Evolutionary conservation across 495 filamentous ascomycete species (phyloP).

Genomic region (Achaetomiella virescens): DNA sequence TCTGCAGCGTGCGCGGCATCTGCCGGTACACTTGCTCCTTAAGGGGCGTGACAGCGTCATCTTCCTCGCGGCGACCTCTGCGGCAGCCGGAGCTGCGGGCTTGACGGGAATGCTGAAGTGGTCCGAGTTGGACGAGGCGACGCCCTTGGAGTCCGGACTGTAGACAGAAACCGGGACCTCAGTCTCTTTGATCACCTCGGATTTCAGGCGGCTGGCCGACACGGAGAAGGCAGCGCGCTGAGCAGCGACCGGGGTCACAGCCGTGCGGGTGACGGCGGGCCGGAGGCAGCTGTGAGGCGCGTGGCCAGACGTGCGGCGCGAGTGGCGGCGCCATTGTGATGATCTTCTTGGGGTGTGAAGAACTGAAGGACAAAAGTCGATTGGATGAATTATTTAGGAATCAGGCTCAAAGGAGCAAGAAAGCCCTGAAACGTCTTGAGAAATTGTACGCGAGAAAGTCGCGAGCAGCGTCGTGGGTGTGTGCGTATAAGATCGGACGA

Average conservation of each 20-base stretch:
- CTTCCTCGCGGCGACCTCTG: slow-evolving; percentile 28
- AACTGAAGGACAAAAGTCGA: too few species aligned
- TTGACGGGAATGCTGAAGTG: slow-evolving; percentile 74
- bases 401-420: not conserved
- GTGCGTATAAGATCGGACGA: not conserved
- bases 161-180: slow-evolving; percentile 47
- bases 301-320: slow-evolving; percentile 33
- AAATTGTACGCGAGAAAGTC: not conserved
- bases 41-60: slow-evolving; percentile 37
- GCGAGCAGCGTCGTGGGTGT: too few species aligned
- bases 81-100: slow-evolving; percentile 43
- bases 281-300: slow-evolving; percentile 30
- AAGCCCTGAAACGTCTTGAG: not conserved
- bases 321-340: slow-evolving; percentile 35
- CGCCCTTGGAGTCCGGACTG: slow-evolving; percentile 37
- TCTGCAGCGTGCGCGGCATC: slow-evolving; percentile 55
- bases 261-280: slow-evolving; percentile 18
- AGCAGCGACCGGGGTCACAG: slow-evolving; percentile 8
- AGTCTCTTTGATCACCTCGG: slow-evolving; percentile 45
- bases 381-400: not conserved
- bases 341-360: not conserved
- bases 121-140: slow-evolving; percentile 45
- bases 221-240: slow-evolving; percentile 35
- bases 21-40: slow-evolving; percentile 36
- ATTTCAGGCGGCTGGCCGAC: slow-evolving; percentile 34